Base-by-base conservation (phyloP, 202 grass and related monocot genomes). In the Digitaria exilis region DNA sequence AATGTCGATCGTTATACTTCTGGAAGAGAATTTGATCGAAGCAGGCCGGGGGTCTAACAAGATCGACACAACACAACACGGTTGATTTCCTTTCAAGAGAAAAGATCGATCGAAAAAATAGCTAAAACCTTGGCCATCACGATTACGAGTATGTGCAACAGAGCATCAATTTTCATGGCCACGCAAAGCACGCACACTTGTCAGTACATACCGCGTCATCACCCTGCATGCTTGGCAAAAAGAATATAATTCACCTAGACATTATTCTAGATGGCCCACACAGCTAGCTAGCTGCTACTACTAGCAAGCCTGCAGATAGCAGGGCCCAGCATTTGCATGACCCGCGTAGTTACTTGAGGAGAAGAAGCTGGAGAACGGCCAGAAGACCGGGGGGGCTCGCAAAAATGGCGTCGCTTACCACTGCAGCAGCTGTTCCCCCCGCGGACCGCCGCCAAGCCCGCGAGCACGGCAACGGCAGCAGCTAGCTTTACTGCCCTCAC, bases 291-390 rank as follows among this genome's bases (percentile, higher is more conserved):
- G 54, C 54, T 56, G 65, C 44, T 37, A 28, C 22, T 21, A 59
- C 25, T n/a, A 28, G 37, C 43, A 8, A 67, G 26, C 21, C 12
- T 2, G 15, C 37, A 39, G 37, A 39, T 39, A 39, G 22, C 1
- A 50, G 9, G 50, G 28, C 60, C 70, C 65, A 63, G 19, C 17
- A 51, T 41, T 39, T 41, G 71, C 51, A 61, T 76, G 55, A 58
- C 55, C n/a, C 57, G 25, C 35, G 19, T 25, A 64, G 63, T 89
- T 85, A 46, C 81, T 84, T 85, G 65, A 89, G 56, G 77, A 81
- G 82, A 77, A 77, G 64, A 89, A 31, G 78, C 82, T 85, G 83
- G 78, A 85, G 78, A 89, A 82, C 78, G 58, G 87, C 78, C 87
- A 65, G 78, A 89, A 89, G 78, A 85, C 87, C 87, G 61, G 87